A percentile compares a stretch with the other conserved stretches of the same genome.
These are phyloP conservation scores for Zanthoxylum bungeanum DNA, from an alignment of 345 rosid species.

Conservation along the genomic window DNA sequence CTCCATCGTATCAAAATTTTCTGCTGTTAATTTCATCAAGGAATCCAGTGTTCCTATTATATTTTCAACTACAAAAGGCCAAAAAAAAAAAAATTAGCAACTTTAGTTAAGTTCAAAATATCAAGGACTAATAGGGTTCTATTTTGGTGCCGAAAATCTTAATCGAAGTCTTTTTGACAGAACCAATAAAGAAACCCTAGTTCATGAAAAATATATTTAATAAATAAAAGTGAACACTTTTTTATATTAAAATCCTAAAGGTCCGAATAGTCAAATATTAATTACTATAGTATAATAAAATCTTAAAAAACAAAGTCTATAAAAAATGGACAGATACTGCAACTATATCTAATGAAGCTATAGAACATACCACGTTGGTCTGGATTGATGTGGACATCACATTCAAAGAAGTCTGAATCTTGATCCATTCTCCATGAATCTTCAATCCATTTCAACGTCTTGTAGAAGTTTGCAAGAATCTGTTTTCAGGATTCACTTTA, in stretches of 20 bases:
- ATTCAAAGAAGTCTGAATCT: conserved; percentile 46
- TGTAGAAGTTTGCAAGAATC: conserved; percentile 53
- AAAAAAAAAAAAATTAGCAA: background rate
- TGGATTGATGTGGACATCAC: conserved; percentile 29
- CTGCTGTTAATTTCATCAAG: conserved; percentile 49
- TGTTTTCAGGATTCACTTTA: conserved; percentile 8
- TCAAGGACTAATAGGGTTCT: background rate
- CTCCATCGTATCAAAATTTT: conserved; percentile 59
- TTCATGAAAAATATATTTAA: too few relatives aligned
- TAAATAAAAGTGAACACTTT: too few relatives aligned
- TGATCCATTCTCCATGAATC: conserved; percentile 58
- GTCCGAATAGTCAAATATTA: too few relatives aligned
- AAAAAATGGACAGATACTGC: background rate
- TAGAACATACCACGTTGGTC: conserved; percentile 49
- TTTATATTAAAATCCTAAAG: too few relatives aligned
- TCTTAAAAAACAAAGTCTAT: too few relatives aligned
- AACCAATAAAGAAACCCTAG: too few relatives aligned
- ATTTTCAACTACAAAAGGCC: conserved; percentile 39
- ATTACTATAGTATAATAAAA: too few relatives aligned
- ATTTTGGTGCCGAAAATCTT: background rate
- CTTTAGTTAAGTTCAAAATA: background rate
- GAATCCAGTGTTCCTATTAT: conserved; percentile 56
- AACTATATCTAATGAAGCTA: background rate
- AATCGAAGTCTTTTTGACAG: background rate
- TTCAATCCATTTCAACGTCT: conserved; percentile 53